Evolutionary conservation across 352 stramenopile species (phyloP).

Genomic region (Phytophthora crassamura): DNA sequence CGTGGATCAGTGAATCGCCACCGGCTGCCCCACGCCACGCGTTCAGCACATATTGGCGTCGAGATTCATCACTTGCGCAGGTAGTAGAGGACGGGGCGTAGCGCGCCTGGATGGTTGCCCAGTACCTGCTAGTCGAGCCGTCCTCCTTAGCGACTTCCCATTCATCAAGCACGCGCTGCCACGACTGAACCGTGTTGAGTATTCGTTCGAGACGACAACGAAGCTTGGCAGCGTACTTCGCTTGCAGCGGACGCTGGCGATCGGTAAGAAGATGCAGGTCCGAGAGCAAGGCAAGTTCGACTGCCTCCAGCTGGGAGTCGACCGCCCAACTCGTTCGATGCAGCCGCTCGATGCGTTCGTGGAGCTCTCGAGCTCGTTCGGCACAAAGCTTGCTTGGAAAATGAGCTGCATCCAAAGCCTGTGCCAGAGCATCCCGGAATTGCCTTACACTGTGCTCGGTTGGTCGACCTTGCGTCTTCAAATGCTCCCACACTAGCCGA

Average conservation of each 20-base stretch:
- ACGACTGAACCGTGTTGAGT: conserved; percentile 28
- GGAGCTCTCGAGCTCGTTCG: conserved; percentile 33
- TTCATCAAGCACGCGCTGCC: conserved; percentile 38
- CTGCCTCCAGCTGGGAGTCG: conserved; percentile 40
- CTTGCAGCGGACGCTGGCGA: conserved; percentile 37
- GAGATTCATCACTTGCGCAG: conserved; percentile 11
- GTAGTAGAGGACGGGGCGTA: conserved; percentile 9
- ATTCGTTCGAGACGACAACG: conserved; percentile 36
- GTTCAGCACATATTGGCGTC: conserved; percentile 32
- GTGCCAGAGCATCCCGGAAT: conserved; percentile 19
- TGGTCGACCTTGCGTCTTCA: conserved; percentile 20
- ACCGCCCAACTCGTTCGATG: conserved; percentile 22
- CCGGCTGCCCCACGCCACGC: conserved; percentile 25
- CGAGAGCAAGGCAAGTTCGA: conserved; percentile 43
- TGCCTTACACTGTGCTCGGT: conserved; percentile 16
- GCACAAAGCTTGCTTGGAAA: conserved; percentile 29
- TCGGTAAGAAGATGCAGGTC: conserved; percentile 27
- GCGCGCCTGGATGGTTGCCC: conserved; percentile 24
- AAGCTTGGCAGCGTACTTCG: conserved; percentile 46
- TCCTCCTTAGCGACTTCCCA: conserved; percentile 8
- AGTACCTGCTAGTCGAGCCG: conserved; percentile 26
- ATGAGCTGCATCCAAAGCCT: conserved; percentile 17
- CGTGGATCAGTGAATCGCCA: conserved; percentile 64
- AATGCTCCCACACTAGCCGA: conserved; percentile 30
- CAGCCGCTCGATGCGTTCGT: conserved; percentile 34